phyloP scores from a whole-genome alignment of 202 grass and related monocot genomes.

The Musa balbisiana region DNA sequence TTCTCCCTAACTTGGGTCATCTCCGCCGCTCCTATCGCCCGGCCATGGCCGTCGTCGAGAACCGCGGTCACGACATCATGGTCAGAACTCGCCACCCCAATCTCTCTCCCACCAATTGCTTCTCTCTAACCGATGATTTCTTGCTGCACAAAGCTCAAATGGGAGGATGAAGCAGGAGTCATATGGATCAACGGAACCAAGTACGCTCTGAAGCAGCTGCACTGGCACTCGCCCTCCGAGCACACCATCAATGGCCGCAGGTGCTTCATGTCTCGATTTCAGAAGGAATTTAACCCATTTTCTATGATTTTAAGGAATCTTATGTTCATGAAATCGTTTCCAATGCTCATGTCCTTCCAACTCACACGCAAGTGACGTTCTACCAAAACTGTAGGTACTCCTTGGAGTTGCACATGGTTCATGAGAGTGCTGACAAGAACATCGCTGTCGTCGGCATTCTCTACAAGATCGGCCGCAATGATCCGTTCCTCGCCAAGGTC shows the following conservation, averaged over 20 bases:
- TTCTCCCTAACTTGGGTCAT: slow-evolving; percentile 35
- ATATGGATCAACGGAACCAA: slow-evolving; percentile 39
- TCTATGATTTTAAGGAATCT: too few relatives aligned
- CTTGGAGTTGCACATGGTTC: slow-evolving; percentile 16
- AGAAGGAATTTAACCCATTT: too few relatives aligned
- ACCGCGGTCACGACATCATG: slow-evolving; percentile 84
- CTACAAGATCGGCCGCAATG: background rate
- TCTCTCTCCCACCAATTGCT: background rate
- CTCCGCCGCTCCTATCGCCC: slow-evolving; percentile 42
- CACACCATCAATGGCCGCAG: slow-evolving; percentile 51
- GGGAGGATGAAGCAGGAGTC: slow-evolving; percentile 42
- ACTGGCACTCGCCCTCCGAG: slow-evolving; percentile 80
- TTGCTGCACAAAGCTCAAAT: slow-evolving; percentile 22
- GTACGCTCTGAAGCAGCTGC: slow-evolving; percentile 48
- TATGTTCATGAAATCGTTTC: too few relatives aligned
- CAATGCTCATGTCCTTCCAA: too few relatives aligned
- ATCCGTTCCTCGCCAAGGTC: slow-evolving; percentile 15
- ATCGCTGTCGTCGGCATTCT: slow-evolving; percentile 7
- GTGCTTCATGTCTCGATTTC: slow-evolving; percentile 10
- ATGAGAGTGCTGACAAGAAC: slow-evolving; percentile 1
- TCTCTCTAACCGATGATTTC: background rate
- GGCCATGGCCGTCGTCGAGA: slow-evolving; percentile 37
- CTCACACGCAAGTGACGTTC: too few relatives aligned
- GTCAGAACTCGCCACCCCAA: slow-evolving; percentile 8
- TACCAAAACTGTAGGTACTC: background rate